phyloP scores from a whole-genome alignment of 306 rosid genomes.

The Vigna radiata region DNA sequence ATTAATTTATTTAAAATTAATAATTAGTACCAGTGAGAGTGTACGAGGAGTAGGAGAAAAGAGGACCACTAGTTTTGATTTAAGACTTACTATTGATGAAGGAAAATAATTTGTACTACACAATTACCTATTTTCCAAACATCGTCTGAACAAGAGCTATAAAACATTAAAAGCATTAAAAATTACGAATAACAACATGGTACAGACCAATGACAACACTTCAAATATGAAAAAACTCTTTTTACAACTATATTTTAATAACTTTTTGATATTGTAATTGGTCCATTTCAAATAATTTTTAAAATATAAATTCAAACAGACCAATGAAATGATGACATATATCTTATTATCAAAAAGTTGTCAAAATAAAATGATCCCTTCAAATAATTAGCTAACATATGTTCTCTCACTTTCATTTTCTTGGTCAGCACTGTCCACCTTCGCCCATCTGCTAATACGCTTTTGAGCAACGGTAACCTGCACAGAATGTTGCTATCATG shows the following conservation, averaged over 20 bases:
- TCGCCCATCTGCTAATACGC: conserved; percentile 50
- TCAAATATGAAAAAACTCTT: no score
- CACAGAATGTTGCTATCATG: background rate
- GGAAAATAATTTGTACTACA: background rate
- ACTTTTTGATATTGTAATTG: no score
- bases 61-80: background rate
- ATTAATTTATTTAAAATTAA: no score
- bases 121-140: no score
- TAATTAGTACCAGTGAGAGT: no score
- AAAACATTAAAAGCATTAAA: background rate
- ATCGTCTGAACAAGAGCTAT: background rate
- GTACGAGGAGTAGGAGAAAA: background rate
- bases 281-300: no score
- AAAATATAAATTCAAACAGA: no score
- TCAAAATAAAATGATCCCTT: no score
- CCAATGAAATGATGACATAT: no score
- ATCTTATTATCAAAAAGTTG: no score
- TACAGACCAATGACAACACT: background rate
- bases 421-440: conserved; percentile 17
- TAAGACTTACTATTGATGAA: background rate
- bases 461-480: conserved; percentile 52
- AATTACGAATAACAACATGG: background rate
- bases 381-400: background rate
- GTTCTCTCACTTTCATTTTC: conserved; percentile 44
- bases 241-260: no score